Conservation (phyloP, 768 basidiomycete genomes). For the Pholiota molesta region DNA sequence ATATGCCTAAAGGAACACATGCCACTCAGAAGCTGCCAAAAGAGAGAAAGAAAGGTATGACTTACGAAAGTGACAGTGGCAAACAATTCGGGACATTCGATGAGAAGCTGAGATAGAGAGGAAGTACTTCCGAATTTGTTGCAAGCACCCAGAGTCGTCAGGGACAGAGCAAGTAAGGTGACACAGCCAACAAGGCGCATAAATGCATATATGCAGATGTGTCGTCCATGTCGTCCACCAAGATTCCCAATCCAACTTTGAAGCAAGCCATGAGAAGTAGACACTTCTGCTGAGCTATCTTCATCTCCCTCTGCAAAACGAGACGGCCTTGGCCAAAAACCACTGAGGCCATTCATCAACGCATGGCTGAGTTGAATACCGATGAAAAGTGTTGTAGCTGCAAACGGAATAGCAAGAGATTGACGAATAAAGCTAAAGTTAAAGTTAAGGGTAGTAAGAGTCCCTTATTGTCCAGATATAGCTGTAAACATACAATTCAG, state of each 20-base stretch:
- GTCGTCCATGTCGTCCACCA: conserved; percentile 10
- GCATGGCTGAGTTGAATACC: neutral
- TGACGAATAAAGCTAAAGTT: neutral
- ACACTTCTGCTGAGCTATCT: neutral
- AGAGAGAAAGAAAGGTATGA: neutral
- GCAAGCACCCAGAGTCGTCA: neutral
- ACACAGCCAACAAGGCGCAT: conserved; percentile 17
- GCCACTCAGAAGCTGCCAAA: neutral
- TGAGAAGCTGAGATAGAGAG: neutral
- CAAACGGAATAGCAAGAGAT: neutral
- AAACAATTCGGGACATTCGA: conserved; percentile 15
- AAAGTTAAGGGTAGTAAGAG: neutral
- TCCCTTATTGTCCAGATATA: neutral
- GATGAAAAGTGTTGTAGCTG: neutral
- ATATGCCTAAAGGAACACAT: conserved; percentile 34
- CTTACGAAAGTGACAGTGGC: conserved; percentile 17
- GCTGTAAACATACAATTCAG: neutral
- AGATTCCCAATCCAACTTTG: neutral
- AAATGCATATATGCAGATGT: conserved; percentile 8
- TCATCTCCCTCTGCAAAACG: neutral
- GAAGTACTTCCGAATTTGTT: neutral
- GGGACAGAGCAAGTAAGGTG: conserved; percentile 14
- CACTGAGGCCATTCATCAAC: neutral
- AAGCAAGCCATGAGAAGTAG: neutral
- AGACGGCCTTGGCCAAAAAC: neutral